These are phyloP conservation scores for Euphorbia tirucalli DNA, from an alignment of 345 rosid genomes.

Conservation along the genomic window DNA sequence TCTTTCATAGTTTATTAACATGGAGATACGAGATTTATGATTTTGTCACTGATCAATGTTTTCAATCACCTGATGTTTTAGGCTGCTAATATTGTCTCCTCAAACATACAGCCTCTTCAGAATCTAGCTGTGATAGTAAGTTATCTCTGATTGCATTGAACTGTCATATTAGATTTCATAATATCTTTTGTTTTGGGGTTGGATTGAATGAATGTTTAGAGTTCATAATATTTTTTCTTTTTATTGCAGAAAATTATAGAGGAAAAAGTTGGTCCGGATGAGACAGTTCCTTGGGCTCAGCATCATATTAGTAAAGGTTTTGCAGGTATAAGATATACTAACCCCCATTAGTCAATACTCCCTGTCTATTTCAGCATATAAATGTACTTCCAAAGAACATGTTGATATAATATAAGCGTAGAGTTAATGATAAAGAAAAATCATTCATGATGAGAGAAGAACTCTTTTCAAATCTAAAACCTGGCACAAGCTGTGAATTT, in stretches of 20 bases:
- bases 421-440: background rate
- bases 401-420: background rate
- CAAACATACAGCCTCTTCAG: constrained; percentile 80
- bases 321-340: constrained; percentile 39
- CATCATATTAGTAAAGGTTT: constrained; percentile 66
- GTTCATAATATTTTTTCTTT: background rate
- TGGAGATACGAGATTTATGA: background rate
- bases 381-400: background rate
- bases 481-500: background rate
- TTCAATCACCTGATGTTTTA: constrained; percentile 21
- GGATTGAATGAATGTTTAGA: background rate
- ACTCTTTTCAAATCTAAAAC: background rate
- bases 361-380: background rate
- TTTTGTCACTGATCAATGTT: background rate
- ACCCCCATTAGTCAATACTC: background rate
- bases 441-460: background rate
- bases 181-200: background rate
- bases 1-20: background rate
- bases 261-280: constrained; percentile 51
- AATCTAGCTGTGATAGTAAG: constrained; percentile 60
- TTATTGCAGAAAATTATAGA: constrained; percentile 49
- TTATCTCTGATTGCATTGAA: constrained; percentile 2
- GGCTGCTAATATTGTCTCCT: constrained; percentile 73
- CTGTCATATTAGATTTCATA: background rate
- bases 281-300: constrained; percentile 49